phyloP scores from a whole-genome alignment of 768 basidiomycete species.

The Fistulinella prunicolor region DNA sequence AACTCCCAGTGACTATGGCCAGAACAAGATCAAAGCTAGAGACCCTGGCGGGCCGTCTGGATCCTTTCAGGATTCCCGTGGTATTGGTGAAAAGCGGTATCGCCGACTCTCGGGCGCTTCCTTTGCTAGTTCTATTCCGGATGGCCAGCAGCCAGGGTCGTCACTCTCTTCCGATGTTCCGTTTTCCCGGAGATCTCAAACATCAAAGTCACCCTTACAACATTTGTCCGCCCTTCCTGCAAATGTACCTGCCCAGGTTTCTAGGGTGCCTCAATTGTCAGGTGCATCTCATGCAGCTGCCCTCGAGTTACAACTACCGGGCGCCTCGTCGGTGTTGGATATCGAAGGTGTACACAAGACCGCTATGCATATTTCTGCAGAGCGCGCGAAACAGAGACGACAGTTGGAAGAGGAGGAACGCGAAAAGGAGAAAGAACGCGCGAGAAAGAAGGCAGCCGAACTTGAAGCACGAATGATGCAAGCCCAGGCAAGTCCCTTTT shows the following conservation, averaged over 20 bases:
- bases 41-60: slow-evolving; percentile 14
- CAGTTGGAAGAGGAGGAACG: slow-evolving; percentile 83
- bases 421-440: slow-evolving; percentile 76
- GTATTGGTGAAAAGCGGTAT: slow-evolving; percentile 14
- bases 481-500: slow-evolving; percentile 17
- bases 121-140: slow-evolving; percentile 20
- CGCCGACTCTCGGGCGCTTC: slow-evolving; percentile 24
- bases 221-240: slow-evolving; percentile 27
- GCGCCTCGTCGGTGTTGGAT: slow-evolving; percentile 36
- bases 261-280: slow-evolving; percentile 41
- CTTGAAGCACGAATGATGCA: slow-evolving; percentile 63
- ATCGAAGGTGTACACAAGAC: slow-evolving; percentile 69
- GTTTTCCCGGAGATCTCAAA: slow-evolving; percentile 35
- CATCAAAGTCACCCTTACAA: slow-evolving; percentile 43
- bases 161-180: slow-evolving; percentile 19
- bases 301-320: slow-evolving; percentile 33
- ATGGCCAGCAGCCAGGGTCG: slow-evolving; percentile 20
- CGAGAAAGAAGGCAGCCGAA: slow-evolving; percentile 74
- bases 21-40: slow-evolving; percentile 17
- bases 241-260: slow-evolving; percentile 5
- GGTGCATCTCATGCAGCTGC: slow-evolving; percentile 40
- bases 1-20: slow-evolving; percentile 15
- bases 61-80: slow-evolving; percentile 16
- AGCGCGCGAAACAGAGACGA: slow-evolving; percentile 74
- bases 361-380: slow-evolving; percentile 82